phyloP scores from a whole-genome alignment of 768 basidiomycete species.

The Gelatoporia subvermispora region DNA sequence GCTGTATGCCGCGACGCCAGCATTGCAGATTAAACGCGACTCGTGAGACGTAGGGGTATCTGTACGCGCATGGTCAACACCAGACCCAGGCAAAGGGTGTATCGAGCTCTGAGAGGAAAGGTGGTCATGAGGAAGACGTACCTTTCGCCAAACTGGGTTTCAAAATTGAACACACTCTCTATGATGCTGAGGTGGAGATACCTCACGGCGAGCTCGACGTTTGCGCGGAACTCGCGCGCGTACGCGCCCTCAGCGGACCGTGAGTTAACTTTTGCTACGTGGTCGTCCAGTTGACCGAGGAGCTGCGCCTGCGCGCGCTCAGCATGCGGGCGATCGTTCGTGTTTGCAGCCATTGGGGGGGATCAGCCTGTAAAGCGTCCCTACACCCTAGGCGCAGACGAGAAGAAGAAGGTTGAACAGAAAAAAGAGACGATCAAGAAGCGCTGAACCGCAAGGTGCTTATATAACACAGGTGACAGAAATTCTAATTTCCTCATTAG shows the following conservation, averaged over 20 bases:
- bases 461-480: too few species aligned
- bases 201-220: conserved; percentile 56
- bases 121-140: conserved; percentile 27
- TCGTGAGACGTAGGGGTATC: conserved; percentile 80
- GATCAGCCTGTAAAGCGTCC: too few species aligned
- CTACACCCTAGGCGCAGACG: too few species aligned
- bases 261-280: conserved; percentile 36
- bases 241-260: conserved; percentile 42
- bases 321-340: too few species aligned
- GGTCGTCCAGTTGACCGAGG: conserved; percentile 46
- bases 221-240: conserved; percentile 52
- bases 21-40: conserved; percentile 75
- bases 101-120: too few species aligned
- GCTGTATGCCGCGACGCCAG: conserved; percentile 60
- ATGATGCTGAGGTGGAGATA: conserved; percentile 61
- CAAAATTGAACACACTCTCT: conserved; percentile 58
- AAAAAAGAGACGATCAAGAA: too few species aligned
- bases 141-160: conserved; percentile 47
- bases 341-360: too few species aligned
- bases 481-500: too few species aligned
- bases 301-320: conserved; percentile 54
- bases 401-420: too few species aligned
- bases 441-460: too few species aligned
- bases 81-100: too few species aligned
- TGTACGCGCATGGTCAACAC: too few species aligned